Evolutionary conservation across 345 rosid species (phyloP), one percentile per base, ranked within the genome.

Genomic region (Garcia nutans): DNA sequence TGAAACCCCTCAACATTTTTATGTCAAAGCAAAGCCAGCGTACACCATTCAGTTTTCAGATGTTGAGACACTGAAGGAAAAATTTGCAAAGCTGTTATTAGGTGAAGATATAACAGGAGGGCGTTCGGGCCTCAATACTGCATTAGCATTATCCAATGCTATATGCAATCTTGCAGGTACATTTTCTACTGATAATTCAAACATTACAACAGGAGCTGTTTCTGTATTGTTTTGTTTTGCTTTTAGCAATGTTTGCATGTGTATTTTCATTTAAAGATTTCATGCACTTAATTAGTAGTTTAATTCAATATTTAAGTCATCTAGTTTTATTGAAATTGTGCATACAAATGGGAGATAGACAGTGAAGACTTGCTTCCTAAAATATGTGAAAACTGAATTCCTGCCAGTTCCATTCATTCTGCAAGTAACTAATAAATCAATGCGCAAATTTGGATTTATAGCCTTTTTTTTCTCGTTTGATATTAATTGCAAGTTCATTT

Each of bases 61-160:
- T 82, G 86, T 90, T 65, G 97, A 93, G 80, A 84, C 86, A 5
- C 90, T 93, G 96, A 95, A 89, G 77, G 99, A 95, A 82, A 89
- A 81, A 72, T 95, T 95, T 72, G 86, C 96, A 4, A 91, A 89
- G 85, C 85, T 95, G n/a, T 77, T 95, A 45, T 74, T 95, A 31
- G 99, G 99, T 0, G 97, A 91, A 74, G 97, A 95, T 84, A 70
- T 88, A 72, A 89, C 96, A 0, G 99, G 99, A 7, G 99, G 99
- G 47, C 71, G 84, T 65, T 76, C 86, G 8, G 97, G 99, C 28
- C 80, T 92, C 59, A 83, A 79, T 80, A 71, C 90, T 8, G 97
- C 99, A 68, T 84, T 90, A 74, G 94, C 97, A 65, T 83, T 95
- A 82, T 95, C 99, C 33, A 95, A 95, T 80, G 97, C 93, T 52